Evolutionary conservation across 1,284 basidiomycete species (phyloP).

Genomic region (Pseudozyma pruni): DNA sequence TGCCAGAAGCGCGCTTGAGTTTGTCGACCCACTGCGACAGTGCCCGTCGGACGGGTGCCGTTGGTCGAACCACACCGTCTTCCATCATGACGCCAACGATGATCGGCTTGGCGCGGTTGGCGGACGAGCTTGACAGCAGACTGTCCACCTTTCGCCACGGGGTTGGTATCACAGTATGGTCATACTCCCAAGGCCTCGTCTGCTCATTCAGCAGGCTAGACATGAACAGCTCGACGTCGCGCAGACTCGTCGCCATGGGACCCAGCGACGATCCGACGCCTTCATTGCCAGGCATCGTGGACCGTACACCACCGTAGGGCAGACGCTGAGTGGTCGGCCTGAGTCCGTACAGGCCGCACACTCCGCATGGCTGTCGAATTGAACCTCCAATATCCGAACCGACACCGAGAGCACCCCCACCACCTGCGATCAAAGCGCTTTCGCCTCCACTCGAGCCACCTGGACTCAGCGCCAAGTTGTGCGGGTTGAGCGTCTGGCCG

Average conservation of each 20-base stretch:
- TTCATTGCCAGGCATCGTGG: constrained; percentile 49
- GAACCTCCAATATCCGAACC: constrained; percentile 51
- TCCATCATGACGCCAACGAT: constrained; percentile 38
- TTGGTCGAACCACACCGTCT: constrained; percentile 37
- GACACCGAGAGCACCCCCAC: constrained; percentile 38
- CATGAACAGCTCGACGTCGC: constrained; percentile 52
- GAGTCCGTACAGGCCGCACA: constrained; percentile 43
- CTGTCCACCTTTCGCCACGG: constrained; percentile 36
- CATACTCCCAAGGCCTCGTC: constrained; percentile 36
- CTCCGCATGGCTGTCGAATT: constrained; percentile 45
- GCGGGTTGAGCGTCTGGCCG: constrained; percentile 54
- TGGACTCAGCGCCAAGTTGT: constrained; percentile 47
- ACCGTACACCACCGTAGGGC: constrained; percentile 29
- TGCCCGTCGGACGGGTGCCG: constrained; percentile 26
- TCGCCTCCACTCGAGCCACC: constrained; percentile 54
- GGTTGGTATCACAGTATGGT: constrained; percentile 15
- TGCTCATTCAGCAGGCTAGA: constrained; percentile 26
- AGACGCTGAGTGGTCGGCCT: constrained; percentile 40
- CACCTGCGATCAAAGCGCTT: constrained; percentile 35
- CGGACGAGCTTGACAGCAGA: not conserved
- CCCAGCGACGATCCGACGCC: constrained; percentile 38
- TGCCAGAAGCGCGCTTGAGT: not conserved
- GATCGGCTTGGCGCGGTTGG: constrained; percentile 12
- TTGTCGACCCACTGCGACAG: constrained; percentile 30
- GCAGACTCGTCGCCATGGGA: constrained; percentile 25